Conservation (phyloP, 345 rosid species). For the Dimocarpus longan region DNA sequence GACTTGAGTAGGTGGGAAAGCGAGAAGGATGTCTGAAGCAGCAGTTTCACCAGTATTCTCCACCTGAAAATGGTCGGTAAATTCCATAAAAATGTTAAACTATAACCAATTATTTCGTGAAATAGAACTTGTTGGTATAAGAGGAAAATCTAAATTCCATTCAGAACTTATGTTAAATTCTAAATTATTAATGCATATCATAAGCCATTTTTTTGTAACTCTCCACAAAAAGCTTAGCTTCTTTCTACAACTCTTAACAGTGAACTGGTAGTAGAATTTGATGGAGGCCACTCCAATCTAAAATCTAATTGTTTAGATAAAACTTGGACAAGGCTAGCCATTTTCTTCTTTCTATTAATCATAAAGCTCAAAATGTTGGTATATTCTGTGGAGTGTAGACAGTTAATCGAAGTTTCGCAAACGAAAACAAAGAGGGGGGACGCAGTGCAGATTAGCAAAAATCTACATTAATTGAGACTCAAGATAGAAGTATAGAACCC, state of each 20-base stretch:
- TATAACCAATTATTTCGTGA: neutral
- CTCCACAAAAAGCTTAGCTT: neutral
- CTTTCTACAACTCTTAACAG: neutral
- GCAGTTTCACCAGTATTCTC: slow-evolving; percentile 68
- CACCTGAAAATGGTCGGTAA: slow-evolving; percentile 50
- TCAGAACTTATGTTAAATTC: neutral
- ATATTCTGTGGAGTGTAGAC: neutral
- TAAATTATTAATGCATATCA: neutral
- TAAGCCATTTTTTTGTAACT: neutral
- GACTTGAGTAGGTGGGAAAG: slow-evolving; percentile 76
- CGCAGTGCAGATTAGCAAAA: neutral
- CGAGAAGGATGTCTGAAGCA: slow-evolving; percentile 76
- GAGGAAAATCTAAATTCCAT: neutral
- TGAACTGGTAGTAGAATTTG: neutral
- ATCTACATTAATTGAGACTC: neutral
- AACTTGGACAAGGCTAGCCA: neutral
- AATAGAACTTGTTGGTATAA: neutral
- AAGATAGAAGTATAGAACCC: neutral
- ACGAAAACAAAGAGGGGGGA: neutral
- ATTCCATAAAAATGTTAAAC: neutral
- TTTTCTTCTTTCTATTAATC: neutral
- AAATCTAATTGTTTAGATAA: neutral
- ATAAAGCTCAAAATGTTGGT: neutral
- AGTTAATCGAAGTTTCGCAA: neutral
- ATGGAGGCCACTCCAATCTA: neutral